Conservation (phyloP, 179 eudicot species). For the Silene vulgaris region DNA sequence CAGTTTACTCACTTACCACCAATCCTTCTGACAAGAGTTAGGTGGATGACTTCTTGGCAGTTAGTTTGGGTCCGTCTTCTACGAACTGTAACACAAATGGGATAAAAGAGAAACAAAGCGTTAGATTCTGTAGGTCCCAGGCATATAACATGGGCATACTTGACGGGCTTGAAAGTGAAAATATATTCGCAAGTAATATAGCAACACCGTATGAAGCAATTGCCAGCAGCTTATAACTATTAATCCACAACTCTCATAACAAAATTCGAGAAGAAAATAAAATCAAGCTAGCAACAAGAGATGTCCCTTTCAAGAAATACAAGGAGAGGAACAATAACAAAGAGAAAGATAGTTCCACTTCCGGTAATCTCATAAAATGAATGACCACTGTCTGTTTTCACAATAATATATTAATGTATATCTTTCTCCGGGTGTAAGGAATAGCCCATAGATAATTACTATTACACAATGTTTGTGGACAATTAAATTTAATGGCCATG, state of each 20-base stretch:
- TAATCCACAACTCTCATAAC: background rate
- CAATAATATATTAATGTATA: background rate
- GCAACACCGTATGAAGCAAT: background rate
- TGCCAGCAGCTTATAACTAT: background rate
- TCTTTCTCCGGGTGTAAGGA: background rate
- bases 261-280: background rate
- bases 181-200: background rate
- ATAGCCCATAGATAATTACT: background rate
- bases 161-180: too few relatives aligned
- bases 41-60: constrained; percentile 27
- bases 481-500: background rate
- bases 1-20: constrained; percentile 47
- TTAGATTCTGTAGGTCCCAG: background rate
- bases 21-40: constrained; percentile 32
- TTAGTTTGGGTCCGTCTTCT: constrained; percentile 30
- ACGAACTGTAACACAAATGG: constrained; percentile 22
- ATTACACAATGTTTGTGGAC: background rate
- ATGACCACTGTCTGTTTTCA: background rate
- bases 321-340: background rate
- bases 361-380: background rate
- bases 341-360: background rate
- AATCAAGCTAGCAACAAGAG: too few relatives aligned
- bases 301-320: too few relatives aligned
- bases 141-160: constrained; percentile 3
- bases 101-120: constrained; percentile 1